These are phyloP conservation scores for Endoconidiophora polonica DNA, from an alignment of 2,329 filamentous ascomycete species.

Conservation along the genomic window DNA sequence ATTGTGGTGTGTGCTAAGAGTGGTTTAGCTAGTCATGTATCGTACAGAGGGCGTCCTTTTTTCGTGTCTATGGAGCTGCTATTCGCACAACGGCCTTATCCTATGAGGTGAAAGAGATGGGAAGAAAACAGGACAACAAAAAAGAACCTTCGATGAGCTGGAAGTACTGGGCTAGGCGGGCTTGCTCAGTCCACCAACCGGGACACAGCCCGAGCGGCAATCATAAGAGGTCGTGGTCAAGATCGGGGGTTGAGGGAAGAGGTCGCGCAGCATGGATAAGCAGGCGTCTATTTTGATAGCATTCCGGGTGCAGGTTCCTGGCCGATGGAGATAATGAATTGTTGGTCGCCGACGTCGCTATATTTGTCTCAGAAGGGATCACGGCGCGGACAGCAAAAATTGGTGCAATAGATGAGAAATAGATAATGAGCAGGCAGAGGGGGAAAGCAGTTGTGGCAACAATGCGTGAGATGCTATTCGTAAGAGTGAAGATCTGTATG, in stretches of 20 bases:
- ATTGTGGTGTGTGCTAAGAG: not conserved
- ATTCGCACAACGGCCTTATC: not conserved
- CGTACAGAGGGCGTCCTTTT: no score
- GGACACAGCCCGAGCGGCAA: slow-evolving; percentile 13
- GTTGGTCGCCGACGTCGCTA: not conserved
- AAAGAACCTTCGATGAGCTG: not conserved
- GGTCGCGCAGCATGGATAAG: not conserved
- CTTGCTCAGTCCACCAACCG: slow-evolving; percentile 13
- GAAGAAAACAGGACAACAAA: not conserved
- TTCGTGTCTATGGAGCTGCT: not conserved
- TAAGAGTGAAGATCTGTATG: no score
- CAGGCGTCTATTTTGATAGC: not conserved
- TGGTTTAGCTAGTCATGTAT: not conserved
- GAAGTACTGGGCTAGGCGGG: not conserved
- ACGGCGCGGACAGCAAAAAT: no score
- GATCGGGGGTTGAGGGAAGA: not conserved
- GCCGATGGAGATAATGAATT: not conserved
- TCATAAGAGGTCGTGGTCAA: slow-evolving; percentile 11
- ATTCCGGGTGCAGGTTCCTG: not conserved
- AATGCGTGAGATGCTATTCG: no score
- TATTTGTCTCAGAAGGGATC: no score
- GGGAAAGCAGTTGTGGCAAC: no score
- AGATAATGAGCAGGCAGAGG: no score
- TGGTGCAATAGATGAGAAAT: no score
- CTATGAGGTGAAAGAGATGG: not conserved